Conservation (phyloP, 192 early-diverging fungal species). For the Backusella tarrabulga region DNA sequence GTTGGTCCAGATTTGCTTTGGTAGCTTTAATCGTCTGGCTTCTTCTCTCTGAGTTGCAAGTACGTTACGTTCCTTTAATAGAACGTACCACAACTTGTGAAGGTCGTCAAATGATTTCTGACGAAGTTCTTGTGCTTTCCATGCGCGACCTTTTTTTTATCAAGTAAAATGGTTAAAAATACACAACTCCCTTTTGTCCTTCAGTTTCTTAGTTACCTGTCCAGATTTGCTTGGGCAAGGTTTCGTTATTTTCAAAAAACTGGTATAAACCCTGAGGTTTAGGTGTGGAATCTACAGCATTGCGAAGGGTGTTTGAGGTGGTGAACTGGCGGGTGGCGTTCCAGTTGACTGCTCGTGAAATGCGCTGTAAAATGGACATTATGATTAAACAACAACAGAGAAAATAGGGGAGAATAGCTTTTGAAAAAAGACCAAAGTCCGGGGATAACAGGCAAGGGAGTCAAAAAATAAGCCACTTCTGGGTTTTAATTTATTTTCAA, state of each 20-base stretch:
- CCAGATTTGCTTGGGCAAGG: slow-evolving; percentile 29
- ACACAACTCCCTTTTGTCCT: background rate
- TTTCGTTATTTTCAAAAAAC: slow-evolving; percentile 38
- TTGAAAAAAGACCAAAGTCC: background rate
- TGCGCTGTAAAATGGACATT: slow-evolving; percentile 20
- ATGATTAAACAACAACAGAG: background rate
- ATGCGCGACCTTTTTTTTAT: slow-evolving; percentile 68
- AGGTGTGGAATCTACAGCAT: background rate
- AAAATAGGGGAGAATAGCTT: background rate
- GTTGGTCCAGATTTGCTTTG: slow-evolving; percentile 56
- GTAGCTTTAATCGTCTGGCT: slow-evolving; percentile 55
- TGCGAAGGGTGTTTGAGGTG: background rate
- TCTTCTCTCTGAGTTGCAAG: slow-evolving; percentile 75
- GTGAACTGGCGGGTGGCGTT: slow-evolving; percentile 11
- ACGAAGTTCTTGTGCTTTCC: slow-evolving; percentile 87
- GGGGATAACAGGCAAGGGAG: background rate
- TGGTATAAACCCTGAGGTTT: slow-evolving; percentile 24
- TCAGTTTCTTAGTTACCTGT: slow-evolving; percentile 24
- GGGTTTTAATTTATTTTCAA: background rate
- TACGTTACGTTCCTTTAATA: slow-evolving; percentile 83
- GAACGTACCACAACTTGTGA: slow-evolving; percentile 92
- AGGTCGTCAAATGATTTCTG: slow-evolving; percentile 95
- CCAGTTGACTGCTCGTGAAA: background rate
- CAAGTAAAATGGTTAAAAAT: background rate
- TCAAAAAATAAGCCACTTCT: slow-evolving; percentile 5